Base-by-base conservation (phyloP, 148 eudicot species). In the Rhododendron henanense region DNA sequence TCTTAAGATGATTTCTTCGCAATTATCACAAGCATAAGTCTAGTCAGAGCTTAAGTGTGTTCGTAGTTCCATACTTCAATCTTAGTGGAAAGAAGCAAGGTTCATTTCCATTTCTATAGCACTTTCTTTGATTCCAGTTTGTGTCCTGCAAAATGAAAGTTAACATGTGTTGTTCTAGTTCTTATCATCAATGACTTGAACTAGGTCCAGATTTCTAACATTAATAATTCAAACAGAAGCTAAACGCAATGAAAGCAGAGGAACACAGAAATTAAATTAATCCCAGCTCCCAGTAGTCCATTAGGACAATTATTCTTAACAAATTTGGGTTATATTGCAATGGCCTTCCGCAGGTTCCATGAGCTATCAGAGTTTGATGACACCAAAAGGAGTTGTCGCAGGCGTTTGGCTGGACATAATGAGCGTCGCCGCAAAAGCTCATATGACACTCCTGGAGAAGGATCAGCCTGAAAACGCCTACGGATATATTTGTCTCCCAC, bases 391-490 rank as follows among this genome's bases (percentile, higher is more conserved):
- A 95, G 98, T 74, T 94, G 98, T 48, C 91, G 98, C 33, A 91
- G 93, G 90, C 90, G 98, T 80, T 78, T 94, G 81, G 94, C 94
- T 1, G 98, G 96, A 31, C 98, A 95, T 82, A 95, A 95, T 51
- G 93, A 92, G 90, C 92, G 98, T 28, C 89, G 98, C 65, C 92
- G 98, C 79, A 93, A 92, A 88, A 93, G 87, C 87, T 87, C 96
- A 44, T 88, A 85, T 48, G 98, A 92, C 69, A 85, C 84, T 83
- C 86, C 81, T 21, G 93, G 87, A 44, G 91, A 92, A 83, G 88
- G 87, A 74, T 88, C 90, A 7, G 67, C 79, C 61, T 86, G 78
- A 88, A 25, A 21, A 65, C 28, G 37, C 7, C 51, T 28, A 28
- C 57, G n/a, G 25, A 87, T 47, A 33, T 53, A 33, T 18, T 23